Evolutionary conservation across 306 rosid species (phyloP).

Genomic region (Adenanthera pavonina): DNA sequence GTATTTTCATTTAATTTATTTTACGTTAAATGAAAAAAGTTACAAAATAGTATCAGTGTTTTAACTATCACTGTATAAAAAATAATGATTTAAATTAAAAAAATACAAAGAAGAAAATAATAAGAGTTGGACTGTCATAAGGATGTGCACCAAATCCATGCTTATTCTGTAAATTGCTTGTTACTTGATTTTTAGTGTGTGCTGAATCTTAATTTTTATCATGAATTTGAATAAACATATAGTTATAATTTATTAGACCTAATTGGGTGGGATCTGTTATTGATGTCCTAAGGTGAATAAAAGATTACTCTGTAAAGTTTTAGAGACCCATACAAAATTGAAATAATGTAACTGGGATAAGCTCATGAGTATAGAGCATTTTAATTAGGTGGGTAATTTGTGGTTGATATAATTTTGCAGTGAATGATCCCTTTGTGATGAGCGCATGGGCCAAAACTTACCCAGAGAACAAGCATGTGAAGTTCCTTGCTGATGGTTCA

Average conservation of each 20-base stretch:
- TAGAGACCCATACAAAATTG: background rate
- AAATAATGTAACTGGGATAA: background rate
- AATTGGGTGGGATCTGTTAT: background rate
- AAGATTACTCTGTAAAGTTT: background rate
- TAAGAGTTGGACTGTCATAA: background rate
- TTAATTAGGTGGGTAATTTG: slow-evolving; percentile 22
- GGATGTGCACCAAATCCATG: background rate
- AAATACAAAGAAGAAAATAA: background rate
- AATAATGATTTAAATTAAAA: background rate
- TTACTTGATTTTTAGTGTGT: background rate
- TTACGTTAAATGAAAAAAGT: background rate
- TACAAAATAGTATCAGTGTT: background rate
- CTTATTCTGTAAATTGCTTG: no score
- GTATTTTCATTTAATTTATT: background rate
- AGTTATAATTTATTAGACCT: background rate
- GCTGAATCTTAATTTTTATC: background rate
- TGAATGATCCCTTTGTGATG: slow-evolving; percentile 94
- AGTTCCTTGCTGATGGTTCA: slow-evolving; percentile 96
- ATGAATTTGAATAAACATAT: background rate
- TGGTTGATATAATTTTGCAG: slow-evolving; percentile 48
- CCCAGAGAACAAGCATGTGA: slow-evolving; percentile 89
- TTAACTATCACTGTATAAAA: background rate
- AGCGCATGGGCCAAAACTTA: slow-evolving; percentile 80
- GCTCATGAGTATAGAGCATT: background rate
- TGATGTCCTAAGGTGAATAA: background rate